Evolutionary conservation across 106 monocot species (phyloP).

Genomic region (Vanilla planifolia): DNA sequence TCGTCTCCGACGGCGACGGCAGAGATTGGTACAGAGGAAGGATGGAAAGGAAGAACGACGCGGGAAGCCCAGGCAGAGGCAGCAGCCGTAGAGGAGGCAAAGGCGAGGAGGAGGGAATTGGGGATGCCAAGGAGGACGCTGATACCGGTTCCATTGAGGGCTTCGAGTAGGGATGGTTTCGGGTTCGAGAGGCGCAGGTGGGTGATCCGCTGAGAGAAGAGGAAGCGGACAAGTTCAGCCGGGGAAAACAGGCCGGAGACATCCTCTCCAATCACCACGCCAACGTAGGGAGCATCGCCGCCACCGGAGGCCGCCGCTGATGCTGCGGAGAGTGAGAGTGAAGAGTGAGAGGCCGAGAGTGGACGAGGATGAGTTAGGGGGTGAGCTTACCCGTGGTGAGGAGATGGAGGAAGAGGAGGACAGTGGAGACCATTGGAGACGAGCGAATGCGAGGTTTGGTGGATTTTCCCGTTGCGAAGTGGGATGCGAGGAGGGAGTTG

Average conservation of each 20-base stretch:
- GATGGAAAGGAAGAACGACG: constrained; percentile 41
- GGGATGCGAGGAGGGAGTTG: too few relatives aligned
- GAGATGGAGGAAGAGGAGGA: constrained; percentile 3
- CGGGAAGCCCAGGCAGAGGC: constrained; percentile 55
- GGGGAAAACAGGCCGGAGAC: constrained; percentile 45
- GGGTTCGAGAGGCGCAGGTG: constrained; percentile 69
- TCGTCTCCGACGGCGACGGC: constrained; percentile 60
- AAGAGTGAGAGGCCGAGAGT: constrained; percentile 11
- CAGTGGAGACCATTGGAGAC: too few relatives aligned
- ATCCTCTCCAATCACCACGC: constrained; percentile 61
- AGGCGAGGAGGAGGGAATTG: constrained; percentile 62
- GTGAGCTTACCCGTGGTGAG: constrained; percentile 6
- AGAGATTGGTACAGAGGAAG: constrained; percentile 32
- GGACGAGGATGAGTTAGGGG: constrained; percentile 9
- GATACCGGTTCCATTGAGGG: constrained; percentile 43
- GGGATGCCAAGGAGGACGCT: constrained; percentile 55
- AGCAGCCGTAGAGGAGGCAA: constrained; percentile 52
- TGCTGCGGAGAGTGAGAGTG: constrained; percentile 7
- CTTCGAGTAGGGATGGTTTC: constrained; percentile 40
- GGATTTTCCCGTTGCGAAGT: too few relatives aligned
- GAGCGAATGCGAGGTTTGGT: too few relatives aligned
- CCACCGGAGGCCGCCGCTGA: neutral
- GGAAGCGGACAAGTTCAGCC: constrained; percentile 35
- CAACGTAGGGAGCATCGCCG: constrained; percentile 42
- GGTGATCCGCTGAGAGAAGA: constrained; percentile 50